Base-by-base conservation (phyloP, 768 basidiomycete genomes). In the Psilocybe cubensis region DNA sequence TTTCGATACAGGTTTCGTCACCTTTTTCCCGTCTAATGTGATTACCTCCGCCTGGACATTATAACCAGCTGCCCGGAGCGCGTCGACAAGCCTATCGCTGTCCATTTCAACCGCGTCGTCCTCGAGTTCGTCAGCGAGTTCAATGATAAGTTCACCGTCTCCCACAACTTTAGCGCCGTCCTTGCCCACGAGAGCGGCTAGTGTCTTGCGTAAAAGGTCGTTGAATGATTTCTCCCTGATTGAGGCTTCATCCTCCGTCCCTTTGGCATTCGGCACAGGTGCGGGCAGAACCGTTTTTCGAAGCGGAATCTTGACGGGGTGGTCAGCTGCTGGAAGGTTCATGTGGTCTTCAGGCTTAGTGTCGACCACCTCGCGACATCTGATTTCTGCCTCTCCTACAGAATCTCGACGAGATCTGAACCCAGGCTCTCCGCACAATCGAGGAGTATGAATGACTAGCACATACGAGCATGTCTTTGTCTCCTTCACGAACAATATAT, bases 391-490 rank as follows among this genome's bases (percentile, higher is more conserved):
- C 63, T 92, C 89, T 50, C 86, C 84, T 47, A 79, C 80, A 35
- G 80, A 75, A 61, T 91, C 87, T 45, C 80, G 80, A 28, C 79
- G 84, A 54, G 91, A 90, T 71, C 84, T 89, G 78, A 99, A 98
- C 10, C 95, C 92, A 17, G 95, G 95, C 65, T 96, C 89, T 57
- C 88, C 85, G 68, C 97, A 98, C 18, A 99, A 80, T 54, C 94
- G 90, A 29, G 97, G 96, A 0, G 96, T 97, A 70, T 98, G 91
- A 56, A 98, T 87, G 62, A 98, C 89, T 49, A 98, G 80, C 43
- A 97, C 87, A 70, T 99, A 98, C 61, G 91, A 87, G 74, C 97
- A 99, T 35, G 92, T 96, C 70, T 91, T 91, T 31, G 93, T 83
- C 78, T 97, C 95, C 70, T 96, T 95, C 68, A 98, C 87, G 68